Base-by-base conservation (phyloP, 345 rosid species). In the Aquilaria yunnanensis region DNA sequence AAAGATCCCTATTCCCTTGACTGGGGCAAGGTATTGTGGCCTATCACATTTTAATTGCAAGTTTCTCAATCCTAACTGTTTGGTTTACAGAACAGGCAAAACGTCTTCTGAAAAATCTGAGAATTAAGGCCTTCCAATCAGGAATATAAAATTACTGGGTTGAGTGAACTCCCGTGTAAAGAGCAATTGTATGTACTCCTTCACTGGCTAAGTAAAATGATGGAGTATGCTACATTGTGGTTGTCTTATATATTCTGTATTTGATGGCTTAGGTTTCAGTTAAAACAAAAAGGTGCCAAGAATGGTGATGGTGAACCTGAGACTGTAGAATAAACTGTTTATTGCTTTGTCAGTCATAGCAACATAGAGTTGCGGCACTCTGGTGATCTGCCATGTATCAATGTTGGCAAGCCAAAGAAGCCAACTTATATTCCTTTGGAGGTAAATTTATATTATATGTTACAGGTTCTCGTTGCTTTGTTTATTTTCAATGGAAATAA, bases 361-460 rank as follows among this genome's bases (percentile, higher is more conserved):
- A 65, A 76, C 0, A 82, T 93, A 10, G 72, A 68, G 6, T 63
- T 93, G 80, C 67, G 63, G 0, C 85, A 88, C 69, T 90, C 98
- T 51, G 89, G 68, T 14, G 85, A 79, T 63, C 67, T 88, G 2
- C 98, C 96, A 7, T 93, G 98, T 74, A 81, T 93, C 29, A 88
- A 90, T 72, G 98, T 93, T 59, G 98, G 98, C 31, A 93, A 86
- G 73, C 89, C 97, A 31, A 88, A 90, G 70, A 81, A 90, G 29
- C 98, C 98, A 1, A 83, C 85, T 37, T 90, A 76, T 71, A 67
- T 88, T 70, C 97, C 98, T 16, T 30, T 90, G 30, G 97, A 93
- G 94, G 97, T 88, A 62, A 37, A 49, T 50, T 10, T 32, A 52
- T 57, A 4, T 47, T 52, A 3, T 12, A n/a, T 53, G 47, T 12